These are phyloP conservation scores for Phoenix dactylifera DNA, from an alignment of 176 grass and related monocot species.

Conservation along the genomic window DNA sequence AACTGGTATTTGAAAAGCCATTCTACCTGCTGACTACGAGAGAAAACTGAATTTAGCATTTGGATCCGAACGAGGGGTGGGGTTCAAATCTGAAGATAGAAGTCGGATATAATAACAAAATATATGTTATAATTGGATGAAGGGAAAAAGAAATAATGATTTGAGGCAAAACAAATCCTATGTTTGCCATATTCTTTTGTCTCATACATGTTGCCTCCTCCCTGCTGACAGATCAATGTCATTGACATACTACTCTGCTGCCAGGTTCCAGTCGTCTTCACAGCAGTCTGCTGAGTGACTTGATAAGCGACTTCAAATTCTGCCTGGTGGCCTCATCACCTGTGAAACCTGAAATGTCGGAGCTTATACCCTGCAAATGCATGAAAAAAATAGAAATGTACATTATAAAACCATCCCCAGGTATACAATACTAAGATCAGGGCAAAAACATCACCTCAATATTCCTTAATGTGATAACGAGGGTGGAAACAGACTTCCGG, in stretches of 20 bases:
- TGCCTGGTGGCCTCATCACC: slow-evolving; percentile 63
- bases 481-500: slow-evolving; percentile 84
- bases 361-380: slow-evolving; percentile 79
- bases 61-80: too few relatives aligned
- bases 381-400: not conserved
- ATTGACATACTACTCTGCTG: not conserved
- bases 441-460: slow-evolving; percentile 51
- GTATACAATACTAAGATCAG: not conserved
- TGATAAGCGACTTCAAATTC: slow-evolving; percentile 88
- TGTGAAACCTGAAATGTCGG: slow-evolving; percentile 83
- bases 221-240: too few relatives aligned
- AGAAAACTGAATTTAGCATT: too few relatives aligned
- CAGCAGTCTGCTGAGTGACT: slow-evolving; percentile 93
- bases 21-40: too few relatives aligned
- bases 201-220: too few relatives aligned
- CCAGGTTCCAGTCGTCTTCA: slow-evolving; percentile 25
- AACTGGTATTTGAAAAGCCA: too few relatives aligned
- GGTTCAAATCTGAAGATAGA: too few relatives aligned
- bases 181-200: too few relatives aligned
- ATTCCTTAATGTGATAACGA: slow-evolving; percentile 91
- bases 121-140: too few relatives aligned
- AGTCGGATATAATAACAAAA: too few relatives aligned
- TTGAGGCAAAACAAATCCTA: too few relatives aligned
- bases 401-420: not conserved
- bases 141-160: too few relatives aligned